Percentiles rank a stretch among this genome's conserved stretches.
Evolutionary conservation across 2,329 filamentous ascomycete species (phyloP).

Genomic region (Sporothrix pseudoabietina): DNA sequence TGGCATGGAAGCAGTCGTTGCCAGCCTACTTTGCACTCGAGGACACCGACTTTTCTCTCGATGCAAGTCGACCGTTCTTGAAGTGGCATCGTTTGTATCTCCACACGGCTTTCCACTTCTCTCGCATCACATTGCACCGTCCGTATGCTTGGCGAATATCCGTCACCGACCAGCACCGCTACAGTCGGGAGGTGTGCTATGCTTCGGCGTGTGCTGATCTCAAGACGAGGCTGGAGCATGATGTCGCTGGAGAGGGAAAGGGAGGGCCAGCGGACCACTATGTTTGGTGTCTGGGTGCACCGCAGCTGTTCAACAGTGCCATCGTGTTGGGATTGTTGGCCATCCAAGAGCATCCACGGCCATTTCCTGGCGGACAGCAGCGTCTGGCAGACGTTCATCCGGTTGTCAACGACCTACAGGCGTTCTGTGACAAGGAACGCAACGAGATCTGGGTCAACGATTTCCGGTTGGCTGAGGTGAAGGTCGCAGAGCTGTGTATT

Average conservation of each 20-base stretch:
- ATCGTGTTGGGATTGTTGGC: slow-evolving; percentile 45
- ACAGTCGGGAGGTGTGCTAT: slow-evolving; percentile 47
- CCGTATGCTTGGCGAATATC: slow-evolving; percentile 46
- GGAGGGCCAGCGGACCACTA: slow-evolving; percentile 40
- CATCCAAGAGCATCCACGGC: slow-evolving; percentile 41
- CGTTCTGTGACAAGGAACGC: slow-evolving; percentile 47
- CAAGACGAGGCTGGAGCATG: slow-evolving; percentile 42
- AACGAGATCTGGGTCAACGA: slow-evolving; percentile 47
- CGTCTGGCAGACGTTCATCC: slow-evolving; percentile 33
- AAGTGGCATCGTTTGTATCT: slow-evolving; percentile 46
- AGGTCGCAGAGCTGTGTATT: slow-evolving; percentile 48
- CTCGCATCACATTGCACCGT: slow-evolving; percentile 46
- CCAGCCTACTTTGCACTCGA: slow-evolving; percentile 44
- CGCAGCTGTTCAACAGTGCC: slow-evolving; percentile 48
- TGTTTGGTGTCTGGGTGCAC: slow-evolving; percentile 43
- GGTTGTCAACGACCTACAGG: slow-evolving; percentile 43
- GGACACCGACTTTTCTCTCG: slow-evolving; percentile 41
- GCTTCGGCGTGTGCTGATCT: slow-evolving; percentile 47
- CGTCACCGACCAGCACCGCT: slow-evolving; percentile 45
- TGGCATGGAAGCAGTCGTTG: slow-evolving; percentile 41
- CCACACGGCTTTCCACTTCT: slow-evolving; percentile 47
- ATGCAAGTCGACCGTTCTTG: slow-evolving; percentile 40
- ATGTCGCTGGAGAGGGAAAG: slow-evolving; percentile 38
- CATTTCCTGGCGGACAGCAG: slow-evolving; percentile 31
- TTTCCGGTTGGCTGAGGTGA: slow-evolving; percentile 47